These are phyloP conservation scores for Cryptosporidium viatorum DNA, from an alignment of 169 alveolate species.

Conservation along the genomic window DNA sequence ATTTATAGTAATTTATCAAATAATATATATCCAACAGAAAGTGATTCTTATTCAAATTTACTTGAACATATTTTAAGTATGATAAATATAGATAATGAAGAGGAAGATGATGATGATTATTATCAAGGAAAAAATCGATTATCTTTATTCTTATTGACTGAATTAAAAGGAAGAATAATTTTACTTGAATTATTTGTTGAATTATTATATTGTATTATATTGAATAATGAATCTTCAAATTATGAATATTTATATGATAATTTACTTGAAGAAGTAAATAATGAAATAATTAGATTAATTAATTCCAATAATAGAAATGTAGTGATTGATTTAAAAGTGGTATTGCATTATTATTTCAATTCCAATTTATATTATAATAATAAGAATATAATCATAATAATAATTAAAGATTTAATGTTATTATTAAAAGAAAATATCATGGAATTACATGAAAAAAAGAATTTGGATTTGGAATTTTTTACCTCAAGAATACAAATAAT, in stretches of 20 bases:
- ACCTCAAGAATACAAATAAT: slow-evolving; percentile 30
- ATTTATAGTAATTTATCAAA: not conserved
- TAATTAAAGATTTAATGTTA: slow-evolving; percentile 16
- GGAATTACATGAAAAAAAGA: not conserved
- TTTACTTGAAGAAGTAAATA: slow-evolving; percentile 10
- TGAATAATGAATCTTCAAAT: not conserved
- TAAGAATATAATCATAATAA: not conserved
- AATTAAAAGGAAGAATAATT: slow-evolving; percentile 54
- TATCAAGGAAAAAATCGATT: slow-evolving; percentile 10
- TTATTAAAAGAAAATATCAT: slow-evolving; percentile 5
- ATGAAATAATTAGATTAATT: slow-evolving; percentile 21
- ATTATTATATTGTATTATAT: not conserved
- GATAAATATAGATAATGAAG: not conserved
- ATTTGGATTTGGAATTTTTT: slow-evolving; percentile 23
- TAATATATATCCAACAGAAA: not conserved
- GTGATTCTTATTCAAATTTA: not conserved
- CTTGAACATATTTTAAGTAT: slow-evolving; percentile 11
- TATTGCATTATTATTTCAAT: slow-evolving; percentile 7
- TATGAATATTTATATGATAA: slow-evolving; percentile 21
- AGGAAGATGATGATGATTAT: slow-evolving; percentile 17
- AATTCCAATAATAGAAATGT: slow-evolving; percentile 6
- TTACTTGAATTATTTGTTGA: slow-evolving; percentile 13
- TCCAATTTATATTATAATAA: not conserved
- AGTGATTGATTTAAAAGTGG: slow-evolving; percentile 22
- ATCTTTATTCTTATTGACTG: not conserved